Base-by-base conservation (phyloP, 2,329 filamentous ascomycete species). In the Aspergillus brasiliensis region DNA sequence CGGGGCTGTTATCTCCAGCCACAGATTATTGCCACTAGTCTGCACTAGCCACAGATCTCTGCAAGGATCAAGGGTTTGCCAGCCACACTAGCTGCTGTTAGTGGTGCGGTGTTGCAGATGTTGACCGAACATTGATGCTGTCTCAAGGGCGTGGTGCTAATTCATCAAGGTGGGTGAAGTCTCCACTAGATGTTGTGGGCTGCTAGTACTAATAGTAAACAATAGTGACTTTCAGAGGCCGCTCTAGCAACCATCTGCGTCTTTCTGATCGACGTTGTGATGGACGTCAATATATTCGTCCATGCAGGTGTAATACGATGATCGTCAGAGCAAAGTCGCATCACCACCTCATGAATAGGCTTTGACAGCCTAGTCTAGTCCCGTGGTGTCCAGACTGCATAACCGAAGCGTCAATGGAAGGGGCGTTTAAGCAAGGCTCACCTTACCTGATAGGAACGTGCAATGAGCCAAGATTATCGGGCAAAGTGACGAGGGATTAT, bases 31-130 rank as follows among this genome's bases (percentile, higher is more conserved):
- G 51, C 57, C 51, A 55, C 57, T 59, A 55, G 40, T 37, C 10
- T 47, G 25, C 52, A 49, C 51, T 59, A 59, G 57, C 57, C 57
- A 59, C 57, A 59, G 19, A 25, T 56, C 19, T 17, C 19, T 59
- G 57, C 52, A 59, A 51, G 51, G 23, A 31, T 49, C 56, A 51
- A 31, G 46, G 46, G 46, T 49, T 49, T 49, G 46, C 44, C 23
- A 49, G 46, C 46, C 25, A 49, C 46, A 49, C 46, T 49, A 49
- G 46, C 46, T 49, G 46, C 25, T 27, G 15, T 49, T 49, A 49
- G 46, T 49, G 46, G 31, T 8, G 46, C 27, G n/a, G 31, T 25
- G 46, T 49, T 49, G 27, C 46, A 49, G 46, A 28, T 27, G 46
- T 15, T 49, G 40, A 49, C 46, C 46, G 28, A 49, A 49, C 46